phyloP scores from a whole-genome alignment of 805 yeast genomes.

The Suhomyces sp. region DNA sequence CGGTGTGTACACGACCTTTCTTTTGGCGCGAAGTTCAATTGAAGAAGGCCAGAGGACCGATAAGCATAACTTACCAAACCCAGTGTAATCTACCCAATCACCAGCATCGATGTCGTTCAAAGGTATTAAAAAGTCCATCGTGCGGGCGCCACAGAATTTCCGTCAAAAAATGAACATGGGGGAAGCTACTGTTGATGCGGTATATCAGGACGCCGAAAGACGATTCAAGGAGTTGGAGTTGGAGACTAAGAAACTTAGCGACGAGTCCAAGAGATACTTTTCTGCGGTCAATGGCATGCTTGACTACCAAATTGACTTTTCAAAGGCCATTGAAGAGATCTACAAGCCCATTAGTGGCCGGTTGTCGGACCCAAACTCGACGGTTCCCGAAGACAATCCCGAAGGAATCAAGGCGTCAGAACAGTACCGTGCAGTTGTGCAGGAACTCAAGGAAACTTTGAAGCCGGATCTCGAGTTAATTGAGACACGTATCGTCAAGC shows the following conservation, averaged over 20 bases:
- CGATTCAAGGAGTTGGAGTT: slow-evolving; percentile 88
- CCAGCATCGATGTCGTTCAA: slow-evolving; percentile 68
- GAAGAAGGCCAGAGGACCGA: neutral
- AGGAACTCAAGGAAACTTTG: slow-evolving; percentile 77
- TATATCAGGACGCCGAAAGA: slow-evolving; percentile 92
- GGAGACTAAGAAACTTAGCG: slow-evolving; percentile 85
- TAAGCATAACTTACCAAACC: neutral
- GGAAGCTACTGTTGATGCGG: slow-evolving; percentile 63
- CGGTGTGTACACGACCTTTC: neutral
- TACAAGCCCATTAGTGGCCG: slow-evolving; percentile 95
- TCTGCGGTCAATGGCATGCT: slow-evolving; percentile 92
- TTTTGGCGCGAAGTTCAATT: neutral
- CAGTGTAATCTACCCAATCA: neutral
- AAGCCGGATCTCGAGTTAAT: slow-evolving; percentile 92
- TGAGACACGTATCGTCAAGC: slow-evolving; percentile 83
- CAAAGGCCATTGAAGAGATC: slow-evolving; percentile 93
- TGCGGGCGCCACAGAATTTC: slow-evolving; percentile 87
- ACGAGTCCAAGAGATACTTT: slow-evolving; percentile 87
- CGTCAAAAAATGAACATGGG: slow-evolving; percentile 91
- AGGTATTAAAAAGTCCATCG: slow-evolving; percentile 77
- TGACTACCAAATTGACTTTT: slow-evolving; percentile 88
- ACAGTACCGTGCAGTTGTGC: slow-evolving; percentile 83
- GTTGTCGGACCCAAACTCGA: slow-evolving; percentile 81
- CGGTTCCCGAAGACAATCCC: slow-evolving; percentile 90
- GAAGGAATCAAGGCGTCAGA: slow-evolving; percentile 95